A percentile compares a stretch with the other conserved stretches of the same genome.
Conservation (phyloP, 108 stramenopile genomes). For the Cyclotella choctawhatcheeana region DNA sequence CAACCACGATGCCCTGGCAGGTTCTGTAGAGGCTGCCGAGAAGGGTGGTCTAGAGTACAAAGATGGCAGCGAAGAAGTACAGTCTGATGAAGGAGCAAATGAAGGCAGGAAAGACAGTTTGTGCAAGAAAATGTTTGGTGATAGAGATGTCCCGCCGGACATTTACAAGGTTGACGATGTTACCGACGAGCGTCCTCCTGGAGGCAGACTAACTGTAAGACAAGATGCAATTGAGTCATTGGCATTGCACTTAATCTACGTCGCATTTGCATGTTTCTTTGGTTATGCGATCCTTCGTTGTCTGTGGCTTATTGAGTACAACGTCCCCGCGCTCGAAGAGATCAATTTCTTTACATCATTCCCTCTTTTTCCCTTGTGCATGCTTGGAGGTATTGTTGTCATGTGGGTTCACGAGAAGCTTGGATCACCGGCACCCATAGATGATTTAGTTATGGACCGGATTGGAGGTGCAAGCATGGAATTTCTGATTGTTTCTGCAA, state of each 20-base stretch:
- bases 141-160: neutral
- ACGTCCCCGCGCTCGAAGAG: slow-evolving; percentile 4
- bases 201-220: neutral
- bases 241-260: slow-evolving; percentile 1
- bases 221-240: slow-evolving; percentile 6
- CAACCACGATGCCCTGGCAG: neutral
- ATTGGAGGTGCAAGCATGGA: slow-evolving; percentile 7
- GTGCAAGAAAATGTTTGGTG: slow-evolving; percentile 7
- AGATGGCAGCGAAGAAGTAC: neutral
- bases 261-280: slow-evolving; percentile 6
- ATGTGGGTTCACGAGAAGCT: slow-evolving; percentile 11
- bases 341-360: slow-evolving; percentile 7
- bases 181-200: neutral
- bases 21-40: neutral
- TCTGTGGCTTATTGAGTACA: slow-evolving; percentile 3
- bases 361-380: slow-evolving; percentile 1
- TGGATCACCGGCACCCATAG: neutral
- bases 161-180: neutral
- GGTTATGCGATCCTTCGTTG: neutral
- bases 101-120: neutral
- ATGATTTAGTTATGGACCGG: slow-evolving; percentile 4
- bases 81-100: neutral
- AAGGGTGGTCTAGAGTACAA: neutral
- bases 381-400: slow-evolving; percentile 1
- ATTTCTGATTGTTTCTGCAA: slow-evolving; percentile 5